A percentile compares a stretch with the other conserved stretches of the same genome.
phyloP scores from a whole-genome alignment of 2,329 filamentous ascomycete genomes.

The Macrophomina pseudophaseolina region DNA sequence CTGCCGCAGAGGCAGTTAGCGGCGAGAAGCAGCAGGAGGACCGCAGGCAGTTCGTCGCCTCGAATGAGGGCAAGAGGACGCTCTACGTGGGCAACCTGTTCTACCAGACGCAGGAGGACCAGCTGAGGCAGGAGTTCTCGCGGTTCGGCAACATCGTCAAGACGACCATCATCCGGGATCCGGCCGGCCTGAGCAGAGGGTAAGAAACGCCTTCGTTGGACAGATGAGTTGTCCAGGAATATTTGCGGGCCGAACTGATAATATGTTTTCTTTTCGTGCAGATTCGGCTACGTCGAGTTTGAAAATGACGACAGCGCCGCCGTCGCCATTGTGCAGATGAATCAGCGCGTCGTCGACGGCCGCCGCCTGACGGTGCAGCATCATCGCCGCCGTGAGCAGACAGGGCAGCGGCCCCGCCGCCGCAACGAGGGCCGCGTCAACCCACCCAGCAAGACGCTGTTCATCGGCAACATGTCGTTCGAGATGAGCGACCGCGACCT shows the following conservation, averaged over 20 bases:
- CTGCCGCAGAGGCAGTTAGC: slow-evolving; percentile 22
- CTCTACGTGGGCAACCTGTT: slow-evolving; percentile 73
- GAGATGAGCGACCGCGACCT: slow-evolving; percentile 85
- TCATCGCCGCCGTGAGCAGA: slow-evolving; percentile 43
- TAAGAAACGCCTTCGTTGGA: slow-evolving; percentile 42
- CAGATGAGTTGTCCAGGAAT: too few relatives aligned
- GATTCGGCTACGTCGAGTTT: slow-evolving; percentile 71
- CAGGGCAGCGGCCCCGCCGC: slow-evolving; percentile 8
- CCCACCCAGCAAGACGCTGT: slow-evolving; percentile 69
- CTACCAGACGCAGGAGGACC: slow-evolving; percentile 68
- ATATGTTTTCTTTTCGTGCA: slow-evolving; percentile 36
- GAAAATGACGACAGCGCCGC: slow-evolving; percentile 58
- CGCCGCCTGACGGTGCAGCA: slow-evolving; percentile 68
- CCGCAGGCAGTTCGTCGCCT: slow-evolving; percentile 26
- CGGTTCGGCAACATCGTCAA: slow-evolving; percentile 62
- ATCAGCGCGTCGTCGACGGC: slow-evolving; percentile 67
- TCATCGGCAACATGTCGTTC: slow-evolving; percentile 84
- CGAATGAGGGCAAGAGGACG: slow-evolving; percentile 33
- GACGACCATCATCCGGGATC: slow-evolving; percentile 64
- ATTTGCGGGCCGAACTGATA: too few relatives aligned
- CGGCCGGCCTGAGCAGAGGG: slow-evolving; percentile 71
- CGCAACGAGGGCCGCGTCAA: slow-evolving; percentile 24
- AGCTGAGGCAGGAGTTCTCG: slow-evolving; percentile 64
- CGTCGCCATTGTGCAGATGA: slow-evolving; percentile 61
- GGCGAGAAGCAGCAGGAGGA: slow-evolving; percentile 24